Evolutionary conservation across 208 protist species (phyloP), one percentile per base, ranked within the genome.

Genomic region (Wallacemonas collosoma): DNA sequence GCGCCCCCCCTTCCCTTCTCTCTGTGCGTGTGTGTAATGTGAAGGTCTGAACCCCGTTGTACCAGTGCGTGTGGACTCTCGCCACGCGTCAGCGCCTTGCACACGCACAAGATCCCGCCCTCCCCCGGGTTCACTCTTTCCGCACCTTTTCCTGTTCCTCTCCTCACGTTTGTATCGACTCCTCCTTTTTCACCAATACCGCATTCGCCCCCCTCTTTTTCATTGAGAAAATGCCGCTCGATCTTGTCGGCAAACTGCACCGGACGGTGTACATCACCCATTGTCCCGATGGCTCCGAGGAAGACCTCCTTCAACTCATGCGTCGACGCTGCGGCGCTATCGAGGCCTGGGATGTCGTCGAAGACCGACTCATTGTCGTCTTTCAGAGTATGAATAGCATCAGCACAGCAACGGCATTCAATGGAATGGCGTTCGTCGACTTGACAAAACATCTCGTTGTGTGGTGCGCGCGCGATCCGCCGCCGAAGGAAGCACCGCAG

Each of bases 361-460:
- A 80, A 4, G 68, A 76, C 8, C 84, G 89, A 15, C 63, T 93
- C 12, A 73, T 79, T 15, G 82, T 94, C 5, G 80, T 96, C 2
- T 94, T 96, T 55, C 64, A 73, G 12, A 90, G 86, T 75, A 79
- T 96, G 51, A 93, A 96, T 74, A 94, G 89, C 74, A 81, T 96
- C 58, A 94, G 88, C 75, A 94, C 82, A 26, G 92, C 92, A 2
- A 65, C 92, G 50, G 80, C 81, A 11, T 93, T 96, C 64, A 85
- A 90, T 47, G 88, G 88, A 9, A 82, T 93, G 40, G 78, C 85
- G 1, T 94, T 93, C 81, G 77, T 87, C 6, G 87, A 94, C 55
- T 44, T 92, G 54, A 83, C 82, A 1, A 79, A 60, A 17, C 84
- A 82, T 44, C 68, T 96, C 1, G 70, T 85, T 7, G 75, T 96